These are phyloP conservation scores for Syzygium malaccense DNA, from an alignment of 441 rosid genomes.

Conservation along the genomic window DNA sequence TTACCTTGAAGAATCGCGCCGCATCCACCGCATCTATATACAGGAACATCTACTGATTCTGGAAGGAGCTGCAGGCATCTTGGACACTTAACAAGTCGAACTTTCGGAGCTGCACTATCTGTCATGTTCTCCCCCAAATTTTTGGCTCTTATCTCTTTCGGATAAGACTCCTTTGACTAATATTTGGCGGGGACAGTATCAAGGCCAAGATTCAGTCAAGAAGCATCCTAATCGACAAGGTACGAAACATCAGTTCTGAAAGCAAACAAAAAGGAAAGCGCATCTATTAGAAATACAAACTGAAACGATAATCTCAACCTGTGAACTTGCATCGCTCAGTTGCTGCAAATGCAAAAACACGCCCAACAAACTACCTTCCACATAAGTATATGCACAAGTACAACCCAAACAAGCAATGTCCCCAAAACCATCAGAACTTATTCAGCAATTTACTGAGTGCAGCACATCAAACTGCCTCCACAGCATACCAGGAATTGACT, in stretches of 20 bases:
- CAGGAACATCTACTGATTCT: constrained; percentile 1
- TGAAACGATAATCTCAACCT: background rate
- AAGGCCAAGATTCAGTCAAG: background rate
- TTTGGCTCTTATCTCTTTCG: background rate
- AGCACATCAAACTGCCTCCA: background rate
- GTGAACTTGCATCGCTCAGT: background rate
- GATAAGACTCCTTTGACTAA: background rate
- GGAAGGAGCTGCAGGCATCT: background rate
- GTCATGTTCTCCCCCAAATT: background rate
- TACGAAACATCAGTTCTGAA: background rate
- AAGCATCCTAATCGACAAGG: background rate
- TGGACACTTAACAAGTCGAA: constrained; percentile 5
- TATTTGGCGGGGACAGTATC: background rate
- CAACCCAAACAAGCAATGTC: background rate
- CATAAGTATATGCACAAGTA: background rate
- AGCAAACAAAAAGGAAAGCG: background rate
- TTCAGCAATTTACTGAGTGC: background rate
- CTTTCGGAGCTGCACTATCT: background rate
- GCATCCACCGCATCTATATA: constrained; percentile 6
- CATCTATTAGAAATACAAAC: background rate
- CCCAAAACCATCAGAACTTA: background rate
- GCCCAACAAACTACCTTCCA: background rate
- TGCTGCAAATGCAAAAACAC: background rate
- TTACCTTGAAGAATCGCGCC: constrained; percentile 3
- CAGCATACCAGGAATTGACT: background rate